These are phyloP conservation scores for Mortierella sp. DNA, from an alignment of 371 early-diverging fungal species.

Conservation along the genomic window DNA sequence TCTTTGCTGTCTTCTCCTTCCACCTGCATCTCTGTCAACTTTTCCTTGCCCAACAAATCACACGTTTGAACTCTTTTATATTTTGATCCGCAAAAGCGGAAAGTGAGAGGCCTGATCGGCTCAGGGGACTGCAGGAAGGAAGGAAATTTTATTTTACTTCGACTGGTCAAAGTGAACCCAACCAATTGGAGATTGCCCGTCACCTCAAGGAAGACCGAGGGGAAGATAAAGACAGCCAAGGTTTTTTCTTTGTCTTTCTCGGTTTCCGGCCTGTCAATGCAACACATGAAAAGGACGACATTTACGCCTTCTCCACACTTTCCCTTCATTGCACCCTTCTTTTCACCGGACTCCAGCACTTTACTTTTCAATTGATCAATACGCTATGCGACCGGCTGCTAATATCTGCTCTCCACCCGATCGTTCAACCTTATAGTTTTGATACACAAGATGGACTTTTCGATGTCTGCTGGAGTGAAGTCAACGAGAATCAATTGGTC, in stretches of 20 bases:
- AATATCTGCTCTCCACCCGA: not conserved
- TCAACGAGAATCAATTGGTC: conserved; percentile 93
- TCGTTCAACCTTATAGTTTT: conserved; percentile 64
- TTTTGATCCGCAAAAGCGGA: not conserved
- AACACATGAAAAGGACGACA: not conserved
- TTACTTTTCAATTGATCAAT: not conserved
- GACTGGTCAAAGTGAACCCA: conserved; percentile 47
- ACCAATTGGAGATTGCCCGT: conserved; percentile 22
- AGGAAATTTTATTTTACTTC: conserved; percentile 29
- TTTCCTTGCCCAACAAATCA: conserved; percentile 3
- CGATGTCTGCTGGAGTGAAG: conserved; percentile 95
- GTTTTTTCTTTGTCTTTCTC: not conserved
- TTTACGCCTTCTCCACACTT: not conserved
- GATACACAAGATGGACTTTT: conserved; percentile 97
- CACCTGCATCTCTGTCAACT: not conserved
- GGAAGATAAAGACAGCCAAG: not conserved
- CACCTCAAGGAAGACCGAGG: conserved; percentile 20
- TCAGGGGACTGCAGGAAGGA: conserved; percentile 18
- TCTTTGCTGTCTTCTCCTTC: not conserved
- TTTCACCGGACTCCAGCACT: too few species aligned
- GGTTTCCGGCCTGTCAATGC: not conserved
- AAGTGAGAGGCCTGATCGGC: conserved; percentile 28
- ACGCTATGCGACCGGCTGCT: not conserved
- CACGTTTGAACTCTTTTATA: not conserved
- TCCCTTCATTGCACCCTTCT: not conserved